These are phyloP conservation scores for Penicillium dipodomyicola DNA, from an alignment of 495 filamentous ascomycete species.

Conservation along the genomic window DNA sequence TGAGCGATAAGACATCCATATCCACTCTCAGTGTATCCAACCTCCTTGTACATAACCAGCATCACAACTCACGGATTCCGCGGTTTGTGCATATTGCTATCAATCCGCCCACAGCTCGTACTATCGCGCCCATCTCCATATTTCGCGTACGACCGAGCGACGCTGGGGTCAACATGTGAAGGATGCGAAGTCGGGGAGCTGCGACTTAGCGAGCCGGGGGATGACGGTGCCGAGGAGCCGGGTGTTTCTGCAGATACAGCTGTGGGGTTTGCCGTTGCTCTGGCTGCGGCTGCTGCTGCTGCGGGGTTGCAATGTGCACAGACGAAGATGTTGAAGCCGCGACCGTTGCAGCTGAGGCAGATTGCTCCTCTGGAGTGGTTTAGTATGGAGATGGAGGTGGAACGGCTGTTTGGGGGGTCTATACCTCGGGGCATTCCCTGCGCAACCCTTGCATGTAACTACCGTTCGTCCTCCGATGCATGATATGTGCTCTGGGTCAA, in stretches of 20 bases:
- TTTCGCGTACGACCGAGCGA: constrained; percentile 16
- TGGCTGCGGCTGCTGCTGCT: constrained; percentile 19
- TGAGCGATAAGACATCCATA: background rate
- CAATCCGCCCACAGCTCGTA: constrained; percentile 25
- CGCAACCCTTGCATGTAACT: constrained; percentile 38
- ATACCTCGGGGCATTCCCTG: constrained; percentile 45
- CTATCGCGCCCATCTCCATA: constrained; percentile 20
- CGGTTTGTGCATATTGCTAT: constrained; percentile 25
- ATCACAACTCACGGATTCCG: constrained; percentile 18
- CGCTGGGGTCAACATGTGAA: constrained; percentile 20
- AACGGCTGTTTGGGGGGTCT: background rate
- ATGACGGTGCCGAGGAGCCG: constrained; percentile 28
- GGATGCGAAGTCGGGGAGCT: constrained; percentile 34
- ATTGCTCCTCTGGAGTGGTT: constrained; percentile 27
- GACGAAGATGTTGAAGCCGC: constrained; percentile 39
- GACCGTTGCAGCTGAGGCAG: constrained; percentile 36
- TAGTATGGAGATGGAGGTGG: background rate
- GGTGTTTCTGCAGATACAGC: constrained; percentile 15
- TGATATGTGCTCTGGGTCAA: constrained; percentile 38
- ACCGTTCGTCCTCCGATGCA: constrained; percentile 41
- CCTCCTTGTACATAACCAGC: background rate
- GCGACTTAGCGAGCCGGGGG: constrained; percentile 33
- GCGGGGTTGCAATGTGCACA: constrained; percentile 40
- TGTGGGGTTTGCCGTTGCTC: constrained; percentile 18
- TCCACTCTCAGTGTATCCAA: background rate